phyloP scores from a whole-genome alignment of 176 grass and related monocot genomes.

The Phoenix dactylifera region DNA sequence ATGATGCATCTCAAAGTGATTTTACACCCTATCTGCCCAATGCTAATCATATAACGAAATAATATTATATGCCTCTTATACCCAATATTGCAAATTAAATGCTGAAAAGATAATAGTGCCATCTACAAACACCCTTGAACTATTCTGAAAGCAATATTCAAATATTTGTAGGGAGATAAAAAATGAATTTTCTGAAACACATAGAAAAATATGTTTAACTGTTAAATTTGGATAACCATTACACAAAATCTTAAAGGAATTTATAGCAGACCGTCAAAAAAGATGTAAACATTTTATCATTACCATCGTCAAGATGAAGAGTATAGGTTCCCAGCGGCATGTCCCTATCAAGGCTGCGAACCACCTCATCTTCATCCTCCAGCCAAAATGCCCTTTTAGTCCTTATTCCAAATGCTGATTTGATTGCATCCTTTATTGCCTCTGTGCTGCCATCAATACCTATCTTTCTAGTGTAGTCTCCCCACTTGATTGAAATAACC shows the following conservation, averaged over 20 bases:
- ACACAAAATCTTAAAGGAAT: too few species aligned
- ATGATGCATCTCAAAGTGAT: too few species aligned
- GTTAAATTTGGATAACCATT: too few species aligned
- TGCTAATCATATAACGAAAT: too few species aligned
- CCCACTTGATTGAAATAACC: conserved; percentile 93
- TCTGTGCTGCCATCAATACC: conserved; percentile 81
- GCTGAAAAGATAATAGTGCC: too few species aligned
- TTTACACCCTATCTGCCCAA: too few species aligned
- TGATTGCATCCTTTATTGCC: conserved; percentile 96
- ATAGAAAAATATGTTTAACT: too few species aligned
- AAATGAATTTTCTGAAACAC: not conserved
- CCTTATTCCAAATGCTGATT: conserved; percentile 84
- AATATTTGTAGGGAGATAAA: not conserved
- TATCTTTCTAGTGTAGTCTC: conserved; percentile 83
- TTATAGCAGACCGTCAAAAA: not conserved
- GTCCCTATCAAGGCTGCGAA: conserved; percentile 77
- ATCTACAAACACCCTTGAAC: too few species aligned
- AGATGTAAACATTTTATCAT: conserved; percentile 11
- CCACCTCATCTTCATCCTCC: conserved; percentile 87
- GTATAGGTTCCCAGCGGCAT: conserved; percentile 83
- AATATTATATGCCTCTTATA: too few species aligned
- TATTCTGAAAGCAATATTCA: too few species aligned
- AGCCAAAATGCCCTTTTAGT: conserved; percentile 97
- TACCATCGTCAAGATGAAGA: conserved; percentile 94
- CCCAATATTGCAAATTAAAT: too few species aligned